Conservation (phyloP, 2,329 filamentous ascomycete species). For the Xylariaceae sp. region DNA sequence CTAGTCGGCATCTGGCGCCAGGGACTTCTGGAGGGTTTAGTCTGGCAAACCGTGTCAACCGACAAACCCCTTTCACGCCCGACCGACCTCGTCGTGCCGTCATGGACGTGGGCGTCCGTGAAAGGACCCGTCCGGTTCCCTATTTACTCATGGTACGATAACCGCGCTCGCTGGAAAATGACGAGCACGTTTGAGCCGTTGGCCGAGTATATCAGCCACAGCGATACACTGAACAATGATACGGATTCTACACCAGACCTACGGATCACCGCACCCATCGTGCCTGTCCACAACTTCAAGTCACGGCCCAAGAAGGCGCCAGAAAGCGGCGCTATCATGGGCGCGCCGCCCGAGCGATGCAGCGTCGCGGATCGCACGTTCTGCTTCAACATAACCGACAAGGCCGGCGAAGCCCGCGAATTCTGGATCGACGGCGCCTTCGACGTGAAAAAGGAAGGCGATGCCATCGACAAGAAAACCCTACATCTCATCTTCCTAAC, state of each 20-base stretch:
- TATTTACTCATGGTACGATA: neutral
- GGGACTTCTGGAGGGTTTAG: neutral
- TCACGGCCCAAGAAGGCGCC: neutral
- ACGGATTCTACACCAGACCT: neutral
- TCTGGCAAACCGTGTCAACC: neutral
- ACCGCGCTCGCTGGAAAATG: neutral
- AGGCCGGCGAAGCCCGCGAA: neutral
- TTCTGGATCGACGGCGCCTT: neutral
- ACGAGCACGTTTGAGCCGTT: neutral
- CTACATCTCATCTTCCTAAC: neutral
- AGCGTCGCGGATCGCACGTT: neutral
- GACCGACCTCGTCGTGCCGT: neutral
- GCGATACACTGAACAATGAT: neutral
- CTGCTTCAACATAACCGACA: neutral
- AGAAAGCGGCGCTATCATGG: neutral
- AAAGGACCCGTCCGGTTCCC: neutral
- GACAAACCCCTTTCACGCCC: neutral
- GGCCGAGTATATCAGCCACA: neutral
- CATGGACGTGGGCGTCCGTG: neutral
- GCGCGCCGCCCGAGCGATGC: neutral
- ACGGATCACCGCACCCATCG: neutral
- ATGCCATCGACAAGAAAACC: neutral
- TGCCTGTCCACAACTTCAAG: neutral
- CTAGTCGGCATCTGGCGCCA: constrained; percentile 25
- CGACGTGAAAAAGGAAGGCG: neutral